Evolutionary conservation across 2,329 filamentous ascomycete species (phyloP), one percentile per base, ranked within the genome.

Genomic region (Fusarium devonianum): DNA sequence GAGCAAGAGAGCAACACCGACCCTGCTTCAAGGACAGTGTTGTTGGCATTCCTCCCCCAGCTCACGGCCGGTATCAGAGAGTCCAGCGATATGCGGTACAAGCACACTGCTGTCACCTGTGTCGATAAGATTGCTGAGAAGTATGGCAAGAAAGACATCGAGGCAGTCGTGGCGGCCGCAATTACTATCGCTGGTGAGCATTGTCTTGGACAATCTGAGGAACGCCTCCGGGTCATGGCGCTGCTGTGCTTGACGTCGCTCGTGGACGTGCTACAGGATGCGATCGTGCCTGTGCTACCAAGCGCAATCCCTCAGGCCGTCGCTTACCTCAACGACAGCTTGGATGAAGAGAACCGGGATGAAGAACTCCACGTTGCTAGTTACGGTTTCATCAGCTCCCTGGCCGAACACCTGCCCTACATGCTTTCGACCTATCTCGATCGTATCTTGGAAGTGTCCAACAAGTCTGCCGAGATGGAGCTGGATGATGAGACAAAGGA

Each of bases 71-170:
- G 95, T 34, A 84, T 99, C 50, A 79, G 87, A 45, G 82, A 88
- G 38, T 88, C 89, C 6, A 76, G 81, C 22, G 86, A 94, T 59
- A 82, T 88, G 42, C 79, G 85, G 19, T 87, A 94, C 69, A 92
- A 93, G 73, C 87, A 92, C 64, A 91, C 90, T 9, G 90, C 92
- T 1, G 86, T 99, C 54, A 86, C 86, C 25, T 97, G 93, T 63
- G 87, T 97, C 33, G 92, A 97, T 73, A 90, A 90, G 71, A 95
- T 99, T 56, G 84, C 90, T 3, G 92, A 97, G 73, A 93, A 93
- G 70, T 97, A 96, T 69, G 95, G 94, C 60, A 95, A 94, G 77
- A 95, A 92, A 70, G 90, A 96, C 65, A 79, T 88, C 2, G 84
- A 88, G 60, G 86, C 85, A 33, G 88, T 96, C 33, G 80, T 88